Evolutionary conservation across 805 yeast genomes (phyloP).

Genomic region (Hanseniaspora lachancei): DNA sequence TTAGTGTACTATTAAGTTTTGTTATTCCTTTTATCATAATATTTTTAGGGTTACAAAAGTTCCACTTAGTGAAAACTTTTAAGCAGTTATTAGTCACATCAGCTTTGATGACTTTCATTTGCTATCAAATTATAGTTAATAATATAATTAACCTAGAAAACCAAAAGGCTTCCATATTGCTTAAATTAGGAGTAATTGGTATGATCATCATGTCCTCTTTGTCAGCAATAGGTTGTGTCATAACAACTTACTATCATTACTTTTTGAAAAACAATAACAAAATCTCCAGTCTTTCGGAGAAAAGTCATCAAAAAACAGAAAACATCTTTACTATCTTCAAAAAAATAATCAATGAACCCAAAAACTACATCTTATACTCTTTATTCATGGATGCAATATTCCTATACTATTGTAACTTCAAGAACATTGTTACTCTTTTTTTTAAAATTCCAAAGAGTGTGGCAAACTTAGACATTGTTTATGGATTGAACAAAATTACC

Average conservation of each 20-base stretch:
- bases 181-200: slow-evolving; percentile 2
- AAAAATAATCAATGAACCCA: neutral
- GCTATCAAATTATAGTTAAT: slow-evolving; percentile 3
- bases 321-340: neutral
- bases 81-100: neutral
- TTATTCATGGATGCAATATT: neutral
- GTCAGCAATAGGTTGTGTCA: slow-evolving; percentile 11
- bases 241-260: slow-evolving; percentile 8
- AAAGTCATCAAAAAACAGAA: neutral
- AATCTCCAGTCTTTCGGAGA: neutral
- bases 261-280: neutral
- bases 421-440: slow-evolving; percentile 5
- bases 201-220: slow-evolving; percentile 8
- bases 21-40: slow-evolving; percentile 4
- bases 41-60: neutral
- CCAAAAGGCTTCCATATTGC: neutral
- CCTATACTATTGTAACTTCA: slow-evolving; percentile 11
- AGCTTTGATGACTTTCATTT: neutral
- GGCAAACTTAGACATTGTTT: slow-evolving; percentile 3
- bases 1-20: slow-evolving; percentile 1
- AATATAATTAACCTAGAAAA: neutral
- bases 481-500: slow-evolving; percentile 10
- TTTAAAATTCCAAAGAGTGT: slow-evolving; percentile 8
- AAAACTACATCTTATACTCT: neutral
- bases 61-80: neutral